Conservation (phyloP, 306 rosid species). For the Vicia sativa region DNA sequence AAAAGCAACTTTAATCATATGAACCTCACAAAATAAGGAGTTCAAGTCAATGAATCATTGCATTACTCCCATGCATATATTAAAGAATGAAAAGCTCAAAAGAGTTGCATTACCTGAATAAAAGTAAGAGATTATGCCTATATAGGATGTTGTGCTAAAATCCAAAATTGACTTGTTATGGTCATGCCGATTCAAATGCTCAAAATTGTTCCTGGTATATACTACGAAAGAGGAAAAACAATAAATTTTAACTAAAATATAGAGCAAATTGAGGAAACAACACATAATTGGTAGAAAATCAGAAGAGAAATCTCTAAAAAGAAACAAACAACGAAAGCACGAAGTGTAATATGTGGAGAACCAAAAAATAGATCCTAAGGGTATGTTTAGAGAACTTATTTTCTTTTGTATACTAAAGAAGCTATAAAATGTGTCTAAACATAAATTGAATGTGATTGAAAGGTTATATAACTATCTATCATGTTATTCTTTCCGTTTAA, state of each 20-base stretch:
- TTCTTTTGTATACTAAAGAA: too few relatives aligned
- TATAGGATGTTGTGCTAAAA: background rate
- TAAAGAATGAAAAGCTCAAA: background rate
- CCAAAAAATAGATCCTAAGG: background rate
- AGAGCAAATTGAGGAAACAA: background rate
- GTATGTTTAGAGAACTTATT: background rate
- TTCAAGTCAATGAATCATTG: conserved; percentile 2
- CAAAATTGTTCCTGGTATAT: conserved; percentile 11
- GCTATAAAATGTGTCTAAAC: too few relatives aligned
- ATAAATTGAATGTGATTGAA: too few relatives aligned
- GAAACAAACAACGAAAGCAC: background rate
- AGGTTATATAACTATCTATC: too few relatives aligned
- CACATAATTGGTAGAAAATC: background rate
- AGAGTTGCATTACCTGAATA: background rate
- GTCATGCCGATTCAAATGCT: background rate
- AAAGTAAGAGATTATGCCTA: background rate
- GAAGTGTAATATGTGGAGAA: background rate
- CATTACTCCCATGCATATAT: background rate
- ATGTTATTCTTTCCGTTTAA: too few relatives aligned
- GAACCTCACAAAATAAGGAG: background rate
- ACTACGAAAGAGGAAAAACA: background rate
- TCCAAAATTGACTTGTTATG: background rate
- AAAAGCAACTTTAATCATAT: background rate
- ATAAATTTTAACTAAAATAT: background rate
- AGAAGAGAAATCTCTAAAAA: background rate